Evolutionary conservation across 1,284 basidiomycete genomes (phyloP).

Genomic region (Hortiboletus rubellus): DNA sequence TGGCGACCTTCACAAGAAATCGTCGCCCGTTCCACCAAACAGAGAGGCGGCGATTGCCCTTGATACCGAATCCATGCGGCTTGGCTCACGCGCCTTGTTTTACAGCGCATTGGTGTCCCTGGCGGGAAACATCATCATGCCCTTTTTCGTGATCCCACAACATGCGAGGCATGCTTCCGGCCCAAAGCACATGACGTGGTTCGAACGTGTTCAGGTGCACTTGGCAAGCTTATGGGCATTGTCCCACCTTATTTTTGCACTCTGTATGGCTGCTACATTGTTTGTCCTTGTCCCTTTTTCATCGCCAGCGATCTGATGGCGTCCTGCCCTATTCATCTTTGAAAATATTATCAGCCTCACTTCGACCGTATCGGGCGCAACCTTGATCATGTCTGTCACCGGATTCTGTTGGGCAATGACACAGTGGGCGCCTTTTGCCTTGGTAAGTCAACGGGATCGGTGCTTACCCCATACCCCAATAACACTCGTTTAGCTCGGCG

Average conservation of each 20-base stretch:
- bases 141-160: conserved; percentile 59
- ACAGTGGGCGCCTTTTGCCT: conserved; percentile 77
- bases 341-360: conserved; percentile 51
- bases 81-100: conserved; percentile 84
- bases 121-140: conserved; percentile 67
- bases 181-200: conserved; percentile 25
- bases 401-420: conserved; percentile 81
- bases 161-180: conserved; percentile 16
- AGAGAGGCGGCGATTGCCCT: conserved; percentile 42
- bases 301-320: not conserved
- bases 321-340: conserved; percentile 3
- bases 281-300: conserved; percentile 40
- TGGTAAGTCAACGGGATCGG: conserved; percentile 47
- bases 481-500: conserved; percentile 53
- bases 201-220: conserved; percentile 49
- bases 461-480: conserved; percentile 24
- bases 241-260: conserved; percentile 68
- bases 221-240: conserved; percentile 73
- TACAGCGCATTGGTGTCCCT: conserved; percentile 75
- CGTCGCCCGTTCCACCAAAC: conserved; percentile 39
- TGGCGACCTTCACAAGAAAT: conserved; percentile 77
- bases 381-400: conserved; percentile 61
- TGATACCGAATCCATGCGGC: conserved; percentile 71
- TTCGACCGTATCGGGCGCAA: conserved; percentile 60
- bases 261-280: conserved; percentile 76